Evolutionary conservation across 352 stramenopile species (phyloP).

Genomic region (Phytophthora pluvialis): DNA sequence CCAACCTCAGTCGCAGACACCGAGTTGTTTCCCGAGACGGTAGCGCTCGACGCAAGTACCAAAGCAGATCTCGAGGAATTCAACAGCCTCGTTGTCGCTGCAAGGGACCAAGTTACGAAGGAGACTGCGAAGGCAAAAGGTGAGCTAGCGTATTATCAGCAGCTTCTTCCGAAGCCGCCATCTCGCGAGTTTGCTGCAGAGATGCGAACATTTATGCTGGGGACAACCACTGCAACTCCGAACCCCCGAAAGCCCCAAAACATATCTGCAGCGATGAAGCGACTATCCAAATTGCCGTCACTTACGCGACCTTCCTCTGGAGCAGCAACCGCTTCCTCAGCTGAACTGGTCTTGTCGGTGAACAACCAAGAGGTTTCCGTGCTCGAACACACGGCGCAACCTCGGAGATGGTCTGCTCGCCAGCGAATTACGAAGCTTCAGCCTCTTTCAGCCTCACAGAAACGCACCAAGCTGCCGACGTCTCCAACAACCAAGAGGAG

Average conservation of each 20-base stretch:
- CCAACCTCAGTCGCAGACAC: conserved; percentile 17
- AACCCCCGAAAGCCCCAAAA: conserved; percentile 14
- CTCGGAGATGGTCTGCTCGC: conserved; percentile 3
- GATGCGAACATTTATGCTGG: neutral
- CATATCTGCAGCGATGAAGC: conserved; percentile 15
- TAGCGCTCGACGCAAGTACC: conserved; percentile 29
- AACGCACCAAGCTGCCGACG: neutral
- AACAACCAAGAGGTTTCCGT: conserved; percentile 26
- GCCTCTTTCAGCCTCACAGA: conserved; percentile 4
- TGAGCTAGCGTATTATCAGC: conserved; percentile 65
- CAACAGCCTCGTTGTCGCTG: conserved; percentile 54
- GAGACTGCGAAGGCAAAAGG: conserved; percentile 50
- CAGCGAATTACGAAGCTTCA: conserved; percentile 22
- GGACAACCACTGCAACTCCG: neutral
- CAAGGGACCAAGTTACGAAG: conserved; percentile 41
- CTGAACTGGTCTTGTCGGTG: neutral
- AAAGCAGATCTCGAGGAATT: conserved; percentile 65
- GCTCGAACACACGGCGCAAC: neutral
- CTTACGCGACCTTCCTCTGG: conserved; percentile 19
- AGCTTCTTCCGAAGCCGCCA: conserved; percentile 45
- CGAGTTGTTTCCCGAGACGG: conserved; percentile 37
- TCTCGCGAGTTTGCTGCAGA: conserved; percentile 4
- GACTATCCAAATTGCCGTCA: conserved; percentile 28
- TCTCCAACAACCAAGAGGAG: neutral
- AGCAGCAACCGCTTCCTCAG: neutral